Conservation (phyloP, 768 basidiomycete genomes). For the Hebeloma cylindrosporum region DNA sequence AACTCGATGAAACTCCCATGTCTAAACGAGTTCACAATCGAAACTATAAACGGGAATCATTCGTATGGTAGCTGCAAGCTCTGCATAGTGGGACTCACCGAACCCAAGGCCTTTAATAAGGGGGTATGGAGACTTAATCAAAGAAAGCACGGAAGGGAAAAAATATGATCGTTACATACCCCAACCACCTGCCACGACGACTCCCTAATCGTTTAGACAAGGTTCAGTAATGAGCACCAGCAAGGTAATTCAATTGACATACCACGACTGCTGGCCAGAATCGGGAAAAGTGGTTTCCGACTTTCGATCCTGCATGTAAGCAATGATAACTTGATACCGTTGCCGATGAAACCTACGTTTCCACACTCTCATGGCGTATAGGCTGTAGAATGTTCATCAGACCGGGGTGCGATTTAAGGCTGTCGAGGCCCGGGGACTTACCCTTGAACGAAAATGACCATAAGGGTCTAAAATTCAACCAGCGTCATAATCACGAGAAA, state of each 20-base stretch:
- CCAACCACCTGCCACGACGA: conserved; percentile 41
- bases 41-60: conserved; percentile 15
- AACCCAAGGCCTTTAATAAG: conserved; percentile 8
- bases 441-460: conserved; percentile 44
- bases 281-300: conserved; percentile 11
- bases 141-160: neutral
- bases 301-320: conserved; percentile 15
- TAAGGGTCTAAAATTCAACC: conserved; percentile 36
- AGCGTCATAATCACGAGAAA: neutral
- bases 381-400: conserved; percentile 19
- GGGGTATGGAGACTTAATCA: neutral
- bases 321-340: conserved; percentile 6
- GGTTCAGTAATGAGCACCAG: conserved; percentile 22
- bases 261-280: conserved; percentile 17
- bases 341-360: conserved; percentile 33
- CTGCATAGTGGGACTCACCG: conserved; percentile 6
- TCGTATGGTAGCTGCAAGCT: neutral
- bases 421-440: conserved; percentile 12
- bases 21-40: conserved; percentile 35
- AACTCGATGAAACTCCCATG: conserved; percentile 28
- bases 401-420: neutral
- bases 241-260: neutral
- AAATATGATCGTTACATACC: conserved; percentile 12
- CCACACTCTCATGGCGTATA: conserved; percentile 46
- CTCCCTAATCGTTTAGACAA: too few relatives aligned